These are phyloP conservation scores for Massariosphaeria phaeospora DNA, from an alignment of 495 filamentous ascomycete genomes.

Conservation along the genomic window DNA sequence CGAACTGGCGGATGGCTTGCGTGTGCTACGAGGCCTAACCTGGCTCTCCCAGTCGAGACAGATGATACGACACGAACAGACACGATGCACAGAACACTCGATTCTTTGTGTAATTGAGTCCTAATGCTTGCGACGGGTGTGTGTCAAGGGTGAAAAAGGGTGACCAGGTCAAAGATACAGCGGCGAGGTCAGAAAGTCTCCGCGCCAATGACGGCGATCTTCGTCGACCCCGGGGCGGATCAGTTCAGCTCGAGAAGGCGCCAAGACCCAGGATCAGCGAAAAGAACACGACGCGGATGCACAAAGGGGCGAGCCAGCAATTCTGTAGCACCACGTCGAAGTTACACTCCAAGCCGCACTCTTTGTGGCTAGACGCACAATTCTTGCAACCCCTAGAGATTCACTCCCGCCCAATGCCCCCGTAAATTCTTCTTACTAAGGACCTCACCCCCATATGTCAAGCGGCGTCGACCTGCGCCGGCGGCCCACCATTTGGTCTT, in stretches of 20 bases:
- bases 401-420: neutral
- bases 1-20: too few relatives aligned
- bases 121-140: too few relatives aligned
- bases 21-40: too few relatives aligned
- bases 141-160: neutral
- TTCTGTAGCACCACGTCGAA: neutral
- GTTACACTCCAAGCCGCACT: neutral
- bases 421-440: neutral
- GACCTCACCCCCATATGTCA: conserved; percentile 40
- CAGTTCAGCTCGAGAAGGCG: neutral
- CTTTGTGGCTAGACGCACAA: neutral
- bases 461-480: conserved; percentile 41
- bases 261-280: conserved; percentile 3
- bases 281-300: conserved; percentile 26
- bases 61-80: too few relatives aligned
- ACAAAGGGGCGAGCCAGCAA: conserved; percentile 13
- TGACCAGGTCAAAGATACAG: neutral
- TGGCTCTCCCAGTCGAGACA: too few relatives aligned
- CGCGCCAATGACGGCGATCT: conserved; percentile 1
- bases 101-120: too few relatives aligned
- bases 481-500: conserved; percentile 48
- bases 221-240: neutral
- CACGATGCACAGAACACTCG: too few relatives aligned
- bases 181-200: neutral
- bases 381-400: neutral